These are phyloP conservation scores for Albizia julibrissin DNA, from an alignment of 306 rosid species.

Conservation along the genomic window DNA sequence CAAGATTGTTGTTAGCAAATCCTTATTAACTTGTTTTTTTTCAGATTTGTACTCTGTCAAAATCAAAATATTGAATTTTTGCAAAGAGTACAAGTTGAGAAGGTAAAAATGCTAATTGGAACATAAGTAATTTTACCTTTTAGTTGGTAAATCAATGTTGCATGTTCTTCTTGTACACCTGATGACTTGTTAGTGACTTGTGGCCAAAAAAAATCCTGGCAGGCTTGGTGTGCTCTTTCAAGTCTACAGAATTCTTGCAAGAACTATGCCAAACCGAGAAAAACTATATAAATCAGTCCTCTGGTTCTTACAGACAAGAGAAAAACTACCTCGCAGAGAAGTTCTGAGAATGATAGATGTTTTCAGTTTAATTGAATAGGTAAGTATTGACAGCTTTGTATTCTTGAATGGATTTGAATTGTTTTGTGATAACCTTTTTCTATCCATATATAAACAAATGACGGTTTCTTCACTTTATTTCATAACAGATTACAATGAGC, in stretches of 20 bases:
- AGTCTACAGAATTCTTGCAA: conserved; percentile 60
- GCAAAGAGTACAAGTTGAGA: conserved; percentile 59
- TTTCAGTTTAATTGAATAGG: conserved; percentile 28
- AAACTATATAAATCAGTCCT: conserved; percentile 41
- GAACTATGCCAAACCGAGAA: conserved; percentile 68
- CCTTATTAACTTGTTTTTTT: conserved; percentile 23
- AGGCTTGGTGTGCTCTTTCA: conserved; percentile 84
- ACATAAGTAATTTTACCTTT: conserved; percentile 14
- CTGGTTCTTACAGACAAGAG: conserved; percentile 37
- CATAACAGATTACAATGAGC: too few relatives aligned
- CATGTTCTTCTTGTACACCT: not conserved
- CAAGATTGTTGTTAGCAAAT: not conserved
- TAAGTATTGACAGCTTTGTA: too few relatives aligned
- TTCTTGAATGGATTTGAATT: too few relatives aligned
- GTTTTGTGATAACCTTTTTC: too few relatives aligned
- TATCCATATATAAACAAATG: too few relatives aligned
- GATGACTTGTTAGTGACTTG: not conserved
- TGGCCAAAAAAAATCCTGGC: conserved; percentile 22
- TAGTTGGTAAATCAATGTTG: not conserved
- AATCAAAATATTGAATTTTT: conserved; percentile 53
- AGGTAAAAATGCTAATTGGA: conserved; percentile 52
- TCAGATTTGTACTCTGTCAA: conserved; percentile 51
- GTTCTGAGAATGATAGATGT: conserved; percentile 33
- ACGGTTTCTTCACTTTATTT: too few relatives aligned
- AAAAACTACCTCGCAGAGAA: conserved; percentile 36